phyloP scores from a whole-genome alignment of 768 basidiomycete genomes.

The Suillus cothurnatus region DNA sequence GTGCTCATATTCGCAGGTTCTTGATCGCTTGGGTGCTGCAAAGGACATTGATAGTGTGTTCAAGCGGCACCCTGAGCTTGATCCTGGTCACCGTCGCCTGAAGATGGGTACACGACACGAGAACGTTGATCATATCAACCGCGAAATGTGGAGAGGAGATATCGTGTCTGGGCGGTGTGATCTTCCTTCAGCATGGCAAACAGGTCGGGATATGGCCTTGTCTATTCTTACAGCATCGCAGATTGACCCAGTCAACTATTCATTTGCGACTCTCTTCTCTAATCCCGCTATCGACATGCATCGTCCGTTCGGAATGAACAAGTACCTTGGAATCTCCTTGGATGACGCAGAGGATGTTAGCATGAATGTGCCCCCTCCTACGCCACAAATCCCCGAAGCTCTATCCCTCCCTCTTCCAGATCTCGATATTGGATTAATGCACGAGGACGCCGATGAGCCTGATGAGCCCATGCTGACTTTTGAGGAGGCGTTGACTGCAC shows the following conservation, averaged over 20 bases:
- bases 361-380: background rate
- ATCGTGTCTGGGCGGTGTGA: background rate
- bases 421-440: background rate
- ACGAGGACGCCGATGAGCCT: background rate
- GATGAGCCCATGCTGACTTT: background rate
- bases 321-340: background rate
- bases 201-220: background rate
- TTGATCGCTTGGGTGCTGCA: no score
- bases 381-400: no score
- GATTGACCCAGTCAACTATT: background rate
- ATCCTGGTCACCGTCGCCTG: no score
- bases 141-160: slow-evolving; percentile 3
- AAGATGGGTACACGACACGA: slow-evolving; percentile 7
- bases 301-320: background rate
- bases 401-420: background rate
- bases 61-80: no score
- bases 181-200: background rate
- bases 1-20: slow-evolving; percentile 13
- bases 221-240: background rate
- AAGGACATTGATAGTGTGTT: no score
- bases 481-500: background rate
- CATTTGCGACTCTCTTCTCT: background rate
- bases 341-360: background rate
- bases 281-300: background rate
- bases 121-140: slow-evolving; percentile 20